Base-by-base conservation (phyloP, 169 alveolate species). In the Theileria equi region DNA sequence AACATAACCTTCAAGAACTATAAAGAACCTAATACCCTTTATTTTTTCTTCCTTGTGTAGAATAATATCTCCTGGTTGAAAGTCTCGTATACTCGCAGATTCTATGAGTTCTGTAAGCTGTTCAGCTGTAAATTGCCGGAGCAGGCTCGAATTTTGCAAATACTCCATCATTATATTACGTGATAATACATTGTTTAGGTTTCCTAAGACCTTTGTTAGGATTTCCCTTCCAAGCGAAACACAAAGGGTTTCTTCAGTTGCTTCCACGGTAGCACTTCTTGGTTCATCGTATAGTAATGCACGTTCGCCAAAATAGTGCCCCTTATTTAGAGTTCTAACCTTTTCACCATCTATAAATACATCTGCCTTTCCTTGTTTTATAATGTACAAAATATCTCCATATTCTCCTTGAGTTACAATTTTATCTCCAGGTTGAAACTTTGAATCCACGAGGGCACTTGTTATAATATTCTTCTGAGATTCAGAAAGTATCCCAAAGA, bases 301-400 rank as follows among this genome's bases (percentile, higher is more conserved):
- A 41, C 94, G 63, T 80, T 95, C 98, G 1, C 98, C 98, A 49
- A 95, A 94, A 66, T 90, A 93, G 21, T 93, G 96, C 0, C 98
- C 98, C 64, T 86, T 88, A 21, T 74, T 31, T 23, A 89, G 87
- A n/a, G 82, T 62, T 25, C 95, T 72, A 26, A 92, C 84, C 71
- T 84, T 89, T 49, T 82, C 76, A 38, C 76, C 91, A 29, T 88
- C 77, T 47, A 92, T 90, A 59, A 62, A 84, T 17, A 92, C 95
- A 25, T 81, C 89, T 29, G 94, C 97, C 25, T 59, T 79, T 25
- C 98, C 98, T 58, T 90, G 90, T 59, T 94, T 94, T 26, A 94
- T 54, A 47, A 94, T 94, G 72, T 86, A 94, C 28, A 94, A 80
- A 45, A 89, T 91, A 67, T 94, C 96, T 0, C 98, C 98, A 26